Evolutionary conservation across 495 filamentous ascomycete genomes (phyloP), one percentile per base, ranked within the genome.

Genomic region (Rhypophila decipiens): DNA sequence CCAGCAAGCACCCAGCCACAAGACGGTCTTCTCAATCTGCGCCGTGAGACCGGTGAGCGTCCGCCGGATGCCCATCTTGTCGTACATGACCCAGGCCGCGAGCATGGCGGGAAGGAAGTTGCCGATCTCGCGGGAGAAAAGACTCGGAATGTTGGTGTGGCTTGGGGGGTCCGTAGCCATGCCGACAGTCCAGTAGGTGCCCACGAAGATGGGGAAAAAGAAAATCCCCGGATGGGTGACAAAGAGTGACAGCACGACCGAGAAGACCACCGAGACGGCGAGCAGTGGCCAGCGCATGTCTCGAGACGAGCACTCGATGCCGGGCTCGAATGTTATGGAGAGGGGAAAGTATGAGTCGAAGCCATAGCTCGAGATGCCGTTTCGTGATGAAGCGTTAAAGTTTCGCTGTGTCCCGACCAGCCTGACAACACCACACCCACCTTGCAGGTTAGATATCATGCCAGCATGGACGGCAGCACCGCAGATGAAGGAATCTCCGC

Each of bases 401-500:
- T 78, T 70, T 48, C 77, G 73, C 44, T 82, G 77, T 23, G 78
- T 69, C 23, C 89, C 88, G n/a, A 83, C 65, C 13, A 89, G 70
- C 40, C 73, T 72, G 11, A 59, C 49, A 10, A 56, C 42, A 4
- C 60, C 88, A 52, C 88, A 95, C 3, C 88, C 89, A 18, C 88
- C 89, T 9, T 70, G 69, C 1, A 72, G 61, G 51, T 89, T 76
- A 12, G 77, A 77, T 43, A 90, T 76, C 35, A 87, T 56, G 10
- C 88, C 88, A 0, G 85, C 75, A 58, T 94, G 88, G 42, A 94
- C 84, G 2, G 87, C 88, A 11, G 88, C 72, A 44, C 82, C 79
- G 58, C 88, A 94, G 45, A 94, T 80, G 58, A 87, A 90, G 34
- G 87, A 90, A 60, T 94, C 88, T 1, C 83, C 84, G 2, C 88